phyloP scores from a whole-genome alignment of 2,329 filamentous ascomycete genomes.

The Penicillium sp. region DNA sequence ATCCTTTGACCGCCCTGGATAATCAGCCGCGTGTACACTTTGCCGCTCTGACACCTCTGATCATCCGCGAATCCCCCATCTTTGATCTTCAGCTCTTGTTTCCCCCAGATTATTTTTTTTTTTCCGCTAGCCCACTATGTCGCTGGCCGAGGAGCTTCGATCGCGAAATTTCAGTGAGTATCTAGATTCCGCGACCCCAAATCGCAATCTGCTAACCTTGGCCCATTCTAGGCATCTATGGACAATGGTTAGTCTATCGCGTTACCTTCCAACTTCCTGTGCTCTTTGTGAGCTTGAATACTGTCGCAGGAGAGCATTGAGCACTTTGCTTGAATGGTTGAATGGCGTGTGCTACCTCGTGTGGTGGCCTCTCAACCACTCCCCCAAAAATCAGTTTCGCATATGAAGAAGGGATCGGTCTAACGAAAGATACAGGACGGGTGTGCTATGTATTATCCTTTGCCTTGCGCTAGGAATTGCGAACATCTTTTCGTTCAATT shows the following conservation, averaged over 20 bases:
- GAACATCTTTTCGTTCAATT: slow-evolving; percentile 62
- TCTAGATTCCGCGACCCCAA: slow-evolving; percentile 9
- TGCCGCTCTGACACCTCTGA: slow-evolving; percentile 11
- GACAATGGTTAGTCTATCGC: slow-evolving; percentile 59
- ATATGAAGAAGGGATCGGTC: not conserved
- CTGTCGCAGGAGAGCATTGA: not conserved
- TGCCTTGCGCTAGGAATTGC: slow-evolving; percentile 67
- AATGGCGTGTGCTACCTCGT: not conserved
- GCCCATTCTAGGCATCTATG: slow-evolving; percentile 59
- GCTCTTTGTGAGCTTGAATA: not conserved
- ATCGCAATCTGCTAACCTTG: slow-evolving; percentile 23
- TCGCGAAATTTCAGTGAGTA: slow-evolving; percentile 65
- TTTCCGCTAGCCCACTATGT: slow-evolving; percentile 49
- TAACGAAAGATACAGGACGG: slow-evolving; percentile 38
- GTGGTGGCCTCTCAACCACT: not conserved
- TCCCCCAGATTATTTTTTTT: not conserved
- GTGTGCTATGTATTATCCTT: slow-evolving; percentile 61
- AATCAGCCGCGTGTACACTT: slow-evolving; percentile 6
- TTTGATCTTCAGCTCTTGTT: not conserved
- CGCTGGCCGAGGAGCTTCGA: slow-evolving; percentile 60
- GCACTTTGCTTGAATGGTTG: not conserved
- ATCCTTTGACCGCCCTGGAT: slow-evolving; percentile 9
- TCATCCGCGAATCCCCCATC: slow-evolving; percentile 5
- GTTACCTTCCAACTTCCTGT: not conserved
- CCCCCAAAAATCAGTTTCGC: not conserved